These are phyloP conservation scores for Escallonia herrerae DNA, from an alignment of 129 eudicot species.

Conservation along the genomic window DNA sequence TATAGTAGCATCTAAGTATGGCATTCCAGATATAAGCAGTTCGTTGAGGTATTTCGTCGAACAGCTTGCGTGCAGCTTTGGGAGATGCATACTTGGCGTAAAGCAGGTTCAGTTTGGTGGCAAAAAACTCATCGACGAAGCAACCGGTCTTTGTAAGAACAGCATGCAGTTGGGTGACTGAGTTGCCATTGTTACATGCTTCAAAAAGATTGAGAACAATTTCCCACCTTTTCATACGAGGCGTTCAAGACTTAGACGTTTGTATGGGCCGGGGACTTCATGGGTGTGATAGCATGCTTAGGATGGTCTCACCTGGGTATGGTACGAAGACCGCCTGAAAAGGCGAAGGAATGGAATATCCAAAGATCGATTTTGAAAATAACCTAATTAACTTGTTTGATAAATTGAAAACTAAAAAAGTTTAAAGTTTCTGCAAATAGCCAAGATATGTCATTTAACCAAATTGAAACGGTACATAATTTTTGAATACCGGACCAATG, in stretches of 20 bases:
- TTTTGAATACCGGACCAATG: too few relatives aligned
- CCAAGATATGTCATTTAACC: too few relatives aligned
- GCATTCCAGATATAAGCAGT: slow-evolving; percentile 35
- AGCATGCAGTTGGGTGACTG: slow-evolving; percentile 32
- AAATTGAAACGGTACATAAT: too few relatives aligned
- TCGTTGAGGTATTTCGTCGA: slow-evolving; percentile 50
- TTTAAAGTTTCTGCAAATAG: too few relatives aligned
- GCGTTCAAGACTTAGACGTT: background rate
- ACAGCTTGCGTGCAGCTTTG: slow-evolving; percentile 35
- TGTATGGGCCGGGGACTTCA: too few relatives aligned
- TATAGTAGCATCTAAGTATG: slow-evolving; percentile 29
- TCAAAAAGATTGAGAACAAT: slow-evolving; percentile 19
- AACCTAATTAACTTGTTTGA: too few relatives aligned
- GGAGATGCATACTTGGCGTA: slow-evolving; percentile 19
- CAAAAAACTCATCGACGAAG: slow-evolving; percentile 19
- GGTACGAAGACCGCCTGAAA: too few relatives aligned
- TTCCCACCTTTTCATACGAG: slow-evolving; percentile 33
- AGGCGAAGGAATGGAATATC: too few relatives aligned
- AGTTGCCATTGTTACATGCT: slow-evolving; percentile 27
- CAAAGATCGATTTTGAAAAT: too few relatives aligned
- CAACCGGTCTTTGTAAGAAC: slow-evolving; percentile 32
- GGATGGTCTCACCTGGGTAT: too few relatives aligned
- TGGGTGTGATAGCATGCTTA: too few relatives aligned
- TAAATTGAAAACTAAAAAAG: too few relatives aligned
- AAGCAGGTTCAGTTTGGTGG: slow-evolving; percentile 26